phyloP scores from a whole-genome alignment of 805 yeast genomes.

The Hemisphaericaspora nanyangensis region DNA sequence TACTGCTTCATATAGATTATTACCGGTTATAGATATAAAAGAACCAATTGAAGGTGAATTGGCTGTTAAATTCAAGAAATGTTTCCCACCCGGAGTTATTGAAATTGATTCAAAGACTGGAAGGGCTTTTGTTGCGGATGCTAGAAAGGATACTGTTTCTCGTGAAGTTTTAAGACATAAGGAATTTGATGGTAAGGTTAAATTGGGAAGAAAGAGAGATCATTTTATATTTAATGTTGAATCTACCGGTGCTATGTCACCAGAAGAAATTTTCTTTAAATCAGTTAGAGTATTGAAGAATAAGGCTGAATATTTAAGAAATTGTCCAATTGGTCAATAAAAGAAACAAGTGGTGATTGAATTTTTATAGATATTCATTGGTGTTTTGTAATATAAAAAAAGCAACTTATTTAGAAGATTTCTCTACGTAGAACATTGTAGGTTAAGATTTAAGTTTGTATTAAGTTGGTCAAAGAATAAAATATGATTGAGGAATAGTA shows the following conservation, averaged over 20 bases:
- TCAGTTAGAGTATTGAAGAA: conserved; percentile 79
- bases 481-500: too few relatives aligned
- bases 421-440: too few relatives aligned
- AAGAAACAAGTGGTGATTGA: too few relatives aligned
- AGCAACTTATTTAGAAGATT: too few relatives aligned
- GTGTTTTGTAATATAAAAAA: too few relatives aligned
- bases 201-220: conserved; percentile 85
- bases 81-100: conserved; percentile 93
- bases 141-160: conserved; percentile 94
- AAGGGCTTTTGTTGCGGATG: conserved; percentile 78
- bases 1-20: conserved; percentile 90
- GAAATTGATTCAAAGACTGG: conserved; percentile 62
- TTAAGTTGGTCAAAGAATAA: too few relatives aligned
- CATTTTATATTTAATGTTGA: conserved; percentile 95
- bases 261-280: conserved; percentile 93
- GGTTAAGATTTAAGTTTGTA: too few relatives aligned
- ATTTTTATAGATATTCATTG: too few relatives aligned
- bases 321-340: conserved; percentile 68
- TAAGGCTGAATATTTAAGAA: conserved; percentile 76
- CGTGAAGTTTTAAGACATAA: conserved; percentile 94
- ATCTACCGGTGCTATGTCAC: conserved; percentile 94
- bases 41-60: conserved; percentile 71
- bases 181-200: conserved; percentile 85
- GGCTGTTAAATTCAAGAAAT: conserved; percentile 76
- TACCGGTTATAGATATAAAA: conserved; percentile 80